Evolutionary conservation across 2,329 filamentous ascomycete genomes (phyloP).

Genomic region (Thelonectria olida): DNA sequence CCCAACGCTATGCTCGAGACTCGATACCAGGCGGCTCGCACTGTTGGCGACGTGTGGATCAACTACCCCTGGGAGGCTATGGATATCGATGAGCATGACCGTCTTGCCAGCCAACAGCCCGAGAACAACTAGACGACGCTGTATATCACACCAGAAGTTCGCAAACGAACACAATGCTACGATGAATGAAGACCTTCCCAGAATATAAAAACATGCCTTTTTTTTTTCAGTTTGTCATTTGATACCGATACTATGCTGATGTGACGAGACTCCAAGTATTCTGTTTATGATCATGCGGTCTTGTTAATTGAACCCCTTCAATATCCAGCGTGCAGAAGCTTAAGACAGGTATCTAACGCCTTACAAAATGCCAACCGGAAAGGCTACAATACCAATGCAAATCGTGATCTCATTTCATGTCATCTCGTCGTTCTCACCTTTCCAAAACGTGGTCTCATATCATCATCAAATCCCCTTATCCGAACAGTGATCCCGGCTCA

Average conservation of each 20-base stretch:
- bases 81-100: constrained; percentile 93
- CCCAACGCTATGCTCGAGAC: constrained; percentile 80
- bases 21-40: constrained; percentile 86
- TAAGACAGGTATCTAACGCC: no score
- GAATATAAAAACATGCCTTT: constrained; percentile 8
- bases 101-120: constrained; percentile 63
- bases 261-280: no score
- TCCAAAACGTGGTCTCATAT: no score
- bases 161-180: constrained; percentile 13
- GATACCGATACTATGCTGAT: not conserved
- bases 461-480: no score
- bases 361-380: no score
- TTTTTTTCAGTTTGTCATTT: not conserved
- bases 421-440: no score
- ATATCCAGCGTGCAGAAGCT: no score
- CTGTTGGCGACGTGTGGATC: constrained; percentile 95
- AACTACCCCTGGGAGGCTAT: constrained; percentile 98
- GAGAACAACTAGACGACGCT: constrained; percentile 32
- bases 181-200: constrained; percentile 25
- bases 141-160: constrained; percentile 28
- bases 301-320: no score
- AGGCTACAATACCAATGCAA: no score
- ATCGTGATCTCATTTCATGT: no score
- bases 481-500: no score
- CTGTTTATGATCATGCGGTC: no score